These are phyloP conservation scores for Chlamydomonas eustigma DNA, from an alignment of 139 green algal species.

Conservation along the genomic window DNA sequence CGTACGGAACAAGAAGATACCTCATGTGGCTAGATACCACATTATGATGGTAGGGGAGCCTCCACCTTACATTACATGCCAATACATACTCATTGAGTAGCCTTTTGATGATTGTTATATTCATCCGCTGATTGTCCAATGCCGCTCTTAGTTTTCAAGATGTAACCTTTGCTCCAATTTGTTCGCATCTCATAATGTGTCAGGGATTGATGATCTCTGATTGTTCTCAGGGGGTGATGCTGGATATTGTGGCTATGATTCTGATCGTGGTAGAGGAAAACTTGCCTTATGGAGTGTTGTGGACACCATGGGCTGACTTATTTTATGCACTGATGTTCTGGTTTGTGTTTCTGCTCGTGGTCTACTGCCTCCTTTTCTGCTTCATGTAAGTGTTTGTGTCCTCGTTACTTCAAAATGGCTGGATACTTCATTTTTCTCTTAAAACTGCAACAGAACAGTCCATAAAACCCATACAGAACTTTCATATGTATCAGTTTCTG, in stretches of 20 bases:
- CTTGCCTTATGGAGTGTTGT: slow-evolving; percentile 51
- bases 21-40: slow-evolving; percentile 58
- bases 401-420: slow-evolving; percentile 4
- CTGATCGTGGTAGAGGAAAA: slow-evolving; percentile 61
- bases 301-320: slow-evolving; percentile 50
- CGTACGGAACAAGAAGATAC: slow-evolving; percentile 61
- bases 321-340: slow-evolving; percentile 63
- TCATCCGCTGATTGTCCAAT: too few species aligned
- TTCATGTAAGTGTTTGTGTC: slow-evolving; percentile 43
- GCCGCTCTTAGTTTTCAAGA: too few species aligned
- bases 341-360: slow-evolving; percentile 59
- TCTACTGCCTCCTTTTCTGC: slow-evolving; percentile 68
- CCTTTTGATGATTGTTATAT: too few species aligned
- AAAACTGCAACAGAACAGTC: not conserved
- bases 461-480: not conserved
- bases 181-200: too few species aligned
- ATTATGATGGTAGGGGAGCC: slow-evolving; percentile 71
- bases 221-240: slow-evolving; percentile 50
- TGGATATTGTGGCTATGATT: slow-evolving; percentile 66
- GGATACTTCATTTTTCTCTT: not conserved
- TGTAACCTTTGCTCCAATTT: too few species aligned
- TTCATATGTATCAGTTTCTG: not conserved
- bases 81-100: too few species aligned
- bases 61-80: too few species aligned
- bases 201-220: too few species aligned